Conservation (phyloP, 176 grass and related monocot genomes). For the Chloris gayana region DNA sequence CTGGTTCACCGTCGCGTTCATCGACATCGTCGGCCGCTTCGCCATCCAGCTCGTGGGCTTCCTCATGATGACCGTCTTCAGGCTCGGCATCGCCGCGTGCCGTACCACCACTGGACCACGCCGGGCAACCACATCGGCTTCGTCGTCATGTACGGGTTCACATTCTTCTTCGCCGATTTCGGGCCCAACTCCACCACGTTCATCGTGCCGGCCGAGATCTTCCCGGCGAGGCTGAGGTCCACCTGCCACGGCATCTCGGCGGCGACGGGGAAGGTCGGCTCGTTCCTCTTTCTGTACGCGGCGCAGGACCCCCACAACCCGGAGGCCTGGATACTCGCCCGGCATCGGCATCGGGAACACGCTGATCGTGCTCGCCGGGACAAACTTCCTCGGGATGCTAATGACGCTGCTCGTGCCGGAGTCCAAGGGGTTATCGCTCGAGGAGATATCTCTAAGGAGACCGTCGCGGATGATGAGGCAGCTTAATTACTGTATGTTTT, state of each 20-base stretch:
- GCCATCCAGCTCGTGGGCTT: slow-evolving; percentile 61
- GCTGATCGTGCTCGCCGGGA: slow-evolving; percentile 50
- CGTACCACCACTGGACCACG: slow-evolving; percentile 44
- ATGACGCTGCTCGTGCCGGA: slow-evolving; percentile 56
- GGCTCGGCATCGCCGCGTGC: slow-evolving; percentile 52
- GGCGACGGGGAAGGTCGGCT: slow-evolving; percentile 46
- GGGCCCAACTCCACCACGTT: too few species aligned
- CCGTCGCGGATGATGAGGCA: slow-evolving; percentile 27
- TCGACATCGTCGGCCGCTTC: slow-evolving; percentile 60
- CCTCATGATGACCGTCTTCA: slow-evolving; percentile 73
- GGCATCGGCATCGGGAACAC: slow-evolving; percentile 60
- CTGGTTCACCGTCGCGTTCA: slow-evolving; percentile 71
- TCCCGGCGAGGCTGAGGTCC: slow-evolving; percentile 57
- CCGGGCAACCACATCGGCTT: too few species aligned
- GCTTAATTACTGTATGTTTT: too few species aligned
- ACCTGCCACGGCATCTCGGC: slow-evolving; percentile 82
- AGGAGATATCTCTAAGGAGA: slow-evolving; percentile 61
- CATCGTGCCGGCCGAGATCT: slow-evolving; percentile 65
- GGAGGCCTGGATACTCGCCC: slow-evolving; percentile 35
- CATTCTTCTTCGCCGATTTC: too few species aligned
- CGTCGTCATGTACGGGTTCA: too few species aligned
- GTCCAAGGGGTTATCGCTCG: slow-evolving; percentile 60
- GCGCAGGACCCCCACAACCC: slow-evolving; percentile 43
- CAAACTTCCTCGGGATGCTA: slow-evolving; percentile 41
- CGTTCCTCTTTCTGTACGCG: slow-evolving; percentile 62